Base-by-base conservation (phyloP, 768 basidiomycete genomes). In the Termitomyces sp. region DNA sequence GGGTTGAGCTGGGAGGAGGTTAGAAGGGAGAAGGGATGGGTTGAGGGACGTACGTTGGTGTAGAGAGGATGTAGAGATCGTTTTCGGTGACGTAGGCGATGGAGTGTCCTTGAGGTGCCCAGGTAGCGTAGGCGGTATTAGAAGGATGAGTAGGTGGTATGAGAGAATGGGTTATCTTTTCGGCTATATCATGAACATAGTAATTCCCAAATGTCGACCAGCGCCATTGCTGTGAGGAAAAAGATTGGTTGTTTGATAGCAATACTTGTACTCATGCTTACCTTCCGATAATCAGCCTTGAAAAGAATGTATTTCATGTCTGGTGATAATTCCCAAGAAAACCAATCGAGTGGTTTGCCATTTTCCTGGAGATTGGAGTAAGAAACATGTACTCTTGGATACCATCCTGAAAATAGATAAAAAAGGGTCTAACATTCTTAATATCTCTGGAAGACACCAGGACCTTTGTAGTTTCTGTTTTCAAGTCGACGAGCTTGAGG, bases 251-350 rank as follows among this genome's bases (percentile, higher is more conserved):
- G 2, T 4, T 16, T 27, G 3, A 3, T 15, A 16, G 29, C 20
- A 2, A 9, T 11, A 22, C 11, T 16, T 27, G 7, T 25, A 20
- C 10, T 9, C 18, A 5, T 11, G 44, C 68, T 49, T 56, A 86
- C 93, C 79, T 97, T 95, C 53, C 71, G 70, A 61, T 83, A 71
- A 65, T 91, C 77, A 0, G 91, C 75, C 66, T 91, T 87, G 49
- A 99, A 72, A 18, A 98, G 81, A 47, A 98, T 78, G 70, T 91
- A 89, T 64, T 89, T 82, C 88, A 93, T 89, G 70, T 98, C 94
- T 3, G 92, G 81, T 1, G 96, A 98, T 13, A 96, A 78, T 62
- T 85, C 81, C 94, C 94, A 98, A 15, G 73, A 68, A 5, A 70
- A 61, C 76, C 83, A 85, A 25, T 22, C 12, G 92, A 70, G 2